Base-by-base conservation (phyloP, 2,329 filamentous ascomycete species). In the Ophiosphaerella narmari region DNA sequence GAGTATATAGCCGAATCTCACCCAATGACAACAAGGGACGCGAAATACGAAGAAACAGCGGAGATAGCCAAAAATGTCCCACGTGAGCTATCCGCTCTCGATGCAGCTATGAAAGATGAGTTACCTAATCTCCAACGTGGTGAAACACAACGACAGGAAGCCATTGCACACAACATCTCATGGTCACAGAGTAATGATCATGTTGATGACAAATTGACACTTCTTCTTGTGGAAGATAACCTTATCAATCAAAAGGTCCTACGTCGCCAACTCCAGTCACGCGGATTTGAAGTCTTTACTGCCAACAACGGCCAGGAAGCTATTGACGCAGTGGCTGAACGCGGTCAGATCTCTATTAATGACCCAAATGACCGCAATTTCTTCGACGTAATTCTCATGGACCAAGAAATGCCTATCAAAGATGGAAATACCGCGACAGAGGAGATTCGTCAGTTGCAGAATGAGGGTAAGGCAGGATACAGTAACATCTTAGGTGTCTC, bases 151-250 rank as follows among this genome's bases (percentile, higher is more conserved):
- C 60, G 63, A 14, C 70, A 70, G 46, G 43, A 52, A 36, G 43
- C 46, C 2, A 46, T 42, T 14, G 60, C 67, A 2, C 42, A 58
- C 8, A 52, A 59, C 4, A 32, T 52, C 11, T 63, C 67, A 2
- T 47, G 52, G 33, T 48, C 50, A 9, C 66, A 70, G 40, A 65
- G 54, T 21, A 37, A 53, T 13, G 43, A 55, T n/a, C 50, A 43
- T 4, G 54, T 52, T 3, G 57, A 66, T 16, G 39, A 45, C 3
- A 60, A 59, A 8, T 52, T 56, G 8, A 71, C 65, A 2, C 48
- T 74, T 6, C 67, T 81, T 0, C 62, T 81, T 1, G 78, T 80
- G 0, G 78, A 80, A 52, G 78, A 80, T 51, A 81, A 80, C 39
- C 46, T 73, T 2, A 75, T 80, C 46, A 81, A 81, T 18, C 70